Evolutionary conservation across 1,284 basidiomycete genomes (phyloP), one percentile per base, ranked within the genome.

Genomic region (Takashimella koratensis): DNA sequence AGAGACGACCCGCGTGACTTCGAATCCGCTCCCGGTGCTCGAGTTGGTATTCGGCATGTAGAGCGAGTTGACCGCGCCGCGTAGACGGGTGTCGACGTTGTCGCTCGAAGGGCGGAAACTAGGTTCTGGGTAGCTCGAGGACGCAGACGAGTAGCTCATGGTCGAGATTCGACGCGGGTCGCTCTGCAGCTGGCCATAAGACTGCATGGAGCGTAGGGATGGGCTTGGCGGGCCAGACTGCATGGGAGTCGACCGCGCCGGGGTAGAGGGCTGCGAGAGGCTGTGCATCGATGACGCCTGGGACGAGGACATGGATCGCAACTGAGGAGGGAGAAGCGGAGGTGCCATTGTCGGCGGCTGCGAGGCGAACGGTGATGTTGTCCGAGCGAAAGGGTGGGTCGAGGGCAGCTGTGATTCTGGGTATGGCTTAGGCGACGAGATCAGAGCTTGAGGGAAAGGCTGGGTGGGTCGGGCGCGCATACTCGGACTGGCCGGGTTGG

Each of bases 101-200:
- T 36, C 30, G 30, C 16, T 36, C 8, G 30, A 2, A 53, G 11
- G 1, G 59, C 54, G 3, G 59, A 48, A 11, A 45, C n/a, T 5
- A 50, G 5, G 21, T 20, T 39, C 19, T 47, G 49, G 19, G 53
- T 49, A 12, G 49, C 47, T 4, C 52, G 45, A 13, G 52, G 41
- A 36, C 16, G 30, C 8, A 8, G 30, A 36, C 16, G 30, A 16
- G 16, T 36, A 36, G 16, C 30, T 36, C 8, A 36, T 8, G 16
- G 30, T 36, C 8, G 30, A 36, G 16, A 36, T 36, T 36, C 30
- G 30, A 36, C 30, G 30, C 16, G 30, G 30, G 16, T 36, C 30
- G 16, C 16, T 36, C 16, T 36, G 30, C 8, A 36, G 8, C 16
- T 36, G 30, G 16, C 30, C 30, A 36, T 36, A 36, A 8, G 30